Base-by-base conservation (phyloP, 805 yeast genomes). In the Candida montana region DNA sequence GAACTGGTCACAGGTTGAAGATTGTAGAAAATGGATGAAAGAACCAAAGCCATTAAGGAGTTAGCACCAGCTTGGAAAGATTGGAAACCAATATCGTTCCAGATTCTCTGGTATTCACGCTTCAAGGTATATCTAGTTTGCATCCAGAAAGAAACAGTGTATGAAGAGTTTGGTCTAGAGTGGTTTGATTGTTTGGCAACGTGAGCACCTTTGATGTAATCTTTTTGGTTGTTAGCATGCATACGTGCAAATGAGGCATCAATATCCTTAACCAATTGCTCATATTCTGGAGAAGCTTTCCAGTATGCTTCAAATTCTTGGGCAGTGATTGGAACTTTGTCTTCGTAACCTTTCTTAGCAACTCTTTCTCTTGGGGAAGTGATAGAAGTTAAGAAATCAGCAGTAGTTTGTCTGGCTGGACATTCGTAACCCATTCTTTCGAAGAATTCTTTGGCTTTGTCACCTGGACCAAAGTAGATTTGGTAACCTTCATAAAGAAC, bases 11-110 rank as follows among this genome's bases (percentile, higher is more conserved):
- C 55, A 30, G 44, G 44, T 49, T 54, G 55, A 46, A 74, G 51
- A 48, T 77, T 74, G 58, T 73, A 77, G 50, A 75, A 79, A 49
- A 79, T 67, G 3, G 83, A 77, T 28, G 80, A 68, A 31, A 74
- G 57, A 30, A 78, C 59, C 43, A 79, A 61, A 29, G 77, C 75
- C 76, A 77, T 75, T 10, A 65, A 50, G 11, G 68, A 56, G 45
- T 76, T 70, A 40, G 75, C 68, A 35, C 13, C 72, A 59, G 16
- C 67, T 61, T 39, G 67, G 64, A 11, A 72, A 11, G n/a, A 72
- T 58, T 32, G 74, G 55, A 9, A 76, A 61, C 13, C 75, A 66
- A 42, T 16, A 55, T 75, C 75, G 44, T 75, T 76, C 47, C 58
- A 64, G 15, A 63, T 58, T 62, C 81, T 69, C 59, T 67, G 64